These are phyloP conservation scores for Sclerotinia glacialis DNA, from an alignment of 2,329 filamentous ascomycete species.

Conservation along the genomic window DNA sequence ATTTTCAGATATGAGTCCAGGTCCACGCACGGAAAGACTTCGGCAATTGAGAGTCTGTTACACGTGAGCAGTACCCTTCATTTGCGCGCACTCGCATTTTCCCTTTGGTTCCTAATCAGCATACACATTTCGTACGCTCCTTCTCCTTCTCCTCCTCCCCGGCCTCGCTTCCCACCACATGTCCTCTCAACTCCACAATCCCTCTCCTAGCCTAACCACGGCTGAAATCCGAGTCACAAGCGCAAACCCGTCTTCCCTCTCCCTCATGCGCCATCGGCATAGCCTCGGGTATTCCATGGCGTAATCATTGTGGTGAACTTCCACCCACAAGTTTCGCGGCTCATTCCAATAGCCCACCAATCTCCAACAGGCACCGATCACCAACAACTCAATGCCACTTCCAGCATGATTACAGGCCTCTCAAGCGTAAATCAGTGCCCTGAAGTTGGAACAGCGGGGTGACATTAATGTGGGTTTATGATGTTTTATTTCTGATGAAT, in stretches of 20 bases:
- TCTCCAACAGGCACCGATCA: not conserved
- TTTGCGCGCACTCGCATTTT: not conserved
- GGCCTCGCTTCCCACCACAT: not conserved
- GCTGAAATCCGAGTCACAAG: not conserved
- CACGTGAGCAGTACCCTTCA: not conserved
- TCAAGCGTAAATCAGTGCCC: not conserved
- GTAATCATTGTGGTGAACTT: not conserved
- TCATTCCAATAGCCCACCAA: slow-evolving; percentile 1
- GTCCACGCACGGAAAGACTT: not conserved
- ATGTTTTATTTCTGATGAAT: not conserved
- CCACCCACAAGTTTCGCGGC: not conserved
- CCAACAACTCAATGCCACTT: not conserved
- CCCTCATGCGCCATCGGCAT: not conserved
- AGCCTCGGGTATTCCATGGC: slow-evolving; percentile 4
- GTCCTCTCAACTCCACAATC: not conserved
- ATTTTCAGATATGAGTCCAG: not conserved
- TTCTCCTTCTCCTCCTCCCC: not conserved
- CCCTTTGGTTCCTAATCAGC: not conserved
- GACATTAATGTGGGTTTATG: slow-evolving; percentile 2
- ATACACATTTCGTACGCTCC: not conserved
- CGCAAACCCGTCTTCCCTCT: not conserved
- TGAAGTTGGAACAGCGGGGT: not conserved
- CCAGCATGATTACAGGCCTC: not conserved
- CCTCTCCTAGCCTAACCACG: not conserved
- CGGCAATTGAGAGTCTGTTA: not conserved